phyloP scores from a whole-genome alignment of 345 rosid species.

The Cardamine chenopodiifolia region DNA sequence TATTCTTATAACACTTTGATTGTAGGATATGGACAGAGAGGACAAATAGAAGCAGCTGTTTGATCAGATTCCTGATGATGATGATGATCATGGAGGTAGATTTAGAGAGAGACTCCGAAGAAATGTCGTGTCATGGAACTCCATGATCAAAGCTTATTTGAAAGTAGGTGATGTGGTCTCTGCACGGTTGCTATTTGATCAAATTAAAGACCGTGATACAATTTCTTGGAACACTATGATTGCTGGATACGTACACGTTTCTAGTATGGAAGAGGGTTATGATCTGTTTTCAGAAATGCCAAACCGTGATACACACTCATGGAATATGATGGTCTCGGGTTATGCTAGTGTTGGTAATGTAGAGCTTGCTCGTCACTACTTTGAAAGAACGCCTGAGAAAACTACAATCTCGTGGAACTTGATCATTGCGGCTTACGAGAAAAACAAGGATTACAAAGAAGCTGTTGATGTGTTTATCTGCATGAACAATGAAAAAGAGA shows the following conservation, averaged over 20 bases:
- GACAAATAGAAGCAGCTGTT: conserved; percentile 64
- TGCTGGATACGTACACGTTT: conserved; percentile 56
- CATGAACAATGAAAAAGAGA: conserved; percentile 65
- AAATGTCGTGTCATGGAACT: conserved; percentile 75
- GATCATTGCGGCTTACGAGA: conserved; percentile 66
- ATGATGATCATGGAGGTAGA: conserved; percentile 26
- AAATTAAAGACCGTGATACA: conserved; percentile 58
- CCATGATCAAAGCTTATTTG: conserved; percentile 72
- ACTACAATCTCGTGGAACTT: conserved; percentile 72
- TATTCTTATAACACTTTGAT: conserved; percentile 76
- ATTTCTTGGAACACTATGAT: conserved; percentile 85
- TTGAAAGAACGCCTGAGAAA: conserved; percentile 60
- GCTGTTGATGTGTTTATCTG: conserved; percentile 55
- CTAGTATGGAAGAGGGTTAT: conserved; percentile 61
- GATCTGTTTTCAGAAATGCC: conserved; percentile 59
- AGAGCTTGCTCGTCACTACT: conserved; percentile 51
- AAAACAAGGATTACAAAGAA: conserved; percentile 52
- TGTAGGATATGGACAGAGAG: conserved; percentile 71
- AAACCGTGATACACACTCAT: conserved; percentile 52
- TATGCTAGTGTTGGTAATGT: conserved; percentile 53
- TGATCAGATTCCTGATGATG: conserved; percentile 53
- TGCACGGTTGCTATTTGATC: conserved; percentile 64
- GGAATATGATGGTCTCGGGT: conserved; percentile 74
- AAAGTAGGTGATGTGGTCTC: conserved; percentile 59
- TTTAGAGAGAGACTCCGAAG: conserved; percentile 42